A percentile compares a stretch with the other conserved stretches of the same genome.
These are phyloP conservation scores for Backusella parvicylindrica DNA, from an alignment of 192 early-diverging fungal genomes.

Conservation along the genomic window DNA sequence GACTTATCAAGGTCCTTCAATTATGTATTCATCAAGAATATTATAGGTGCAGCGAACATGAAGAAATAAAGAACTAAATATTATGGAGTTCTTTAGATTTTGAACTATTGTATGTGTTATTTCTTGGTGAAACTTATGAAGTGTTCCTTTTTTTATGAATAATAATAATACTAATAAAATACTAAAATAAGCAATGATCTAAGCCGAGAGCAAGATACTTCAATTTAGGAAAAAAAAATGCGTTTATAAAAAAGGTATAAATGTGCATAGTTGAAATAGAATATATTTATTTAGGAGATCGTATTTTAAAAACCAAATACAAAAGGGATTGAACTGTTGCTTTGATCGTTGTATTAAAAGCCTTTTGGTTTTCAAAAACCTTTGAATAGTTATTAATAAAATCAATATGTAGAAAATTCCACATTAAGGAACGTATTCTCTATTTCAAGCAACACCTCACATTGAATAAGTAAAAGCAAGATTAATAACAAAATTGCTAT, in stretches of 20 bases:
- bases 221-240: not conserved
- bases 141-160: not conserved
- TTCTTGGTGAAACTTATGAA: too few species aligned
- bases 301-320: not conserved
- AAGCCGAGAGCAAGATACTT: not conserved
- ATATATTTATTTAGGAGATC: not conserved
- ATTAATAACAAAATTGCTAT: too few species aligned
- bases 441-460: too few species aligned
- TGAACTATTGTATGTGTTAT: not conserved
- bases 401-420: too few species aligned
- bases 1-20: not conserved
- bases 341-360: too few species aligned
- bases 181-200: not conserved
- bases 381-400: too few species aligned
- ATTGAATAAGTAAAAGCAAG: too few species aligned
- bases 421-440: too few species aligned
- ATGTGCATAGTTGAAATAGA: not conserved
- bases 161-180: too few species aligned
- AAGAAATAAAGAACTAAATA: not conserved
- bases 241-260: not conserved
- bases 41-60: not conserved
- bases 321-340: too few species aligned
- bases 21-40: not conserved
- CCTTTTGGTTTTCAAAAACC: too few species aligned
- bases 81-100: not conserved